Base-by-base conservation (phyloP, 176 grass and related monocot genomes). In the Aegilops sharonensis region DNA sequence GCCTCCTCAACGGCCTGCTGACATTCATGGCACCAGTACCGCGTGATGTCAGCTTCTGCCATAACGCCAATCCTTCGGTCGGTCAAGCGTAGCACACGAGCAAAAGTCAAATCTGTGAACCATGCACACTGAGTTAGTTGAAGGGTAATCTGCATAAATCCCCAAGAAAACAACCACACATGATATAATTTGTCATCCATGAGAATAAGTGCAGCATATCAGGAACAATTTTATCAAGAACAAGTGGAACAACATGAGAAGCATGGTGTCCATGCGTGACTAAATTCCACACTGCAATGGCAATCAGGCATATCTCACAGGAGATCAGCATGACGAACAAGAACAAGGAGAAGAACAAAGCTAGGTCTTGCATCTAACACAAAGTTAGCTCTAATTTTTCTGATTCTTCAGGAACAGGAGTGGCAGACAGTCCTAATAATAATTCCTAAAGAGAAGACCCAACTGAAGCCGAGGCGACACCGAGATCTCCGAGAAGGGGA, bases 11-110 rank as follows among this genome's bases (percentile, higher is more conserved):
- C 87, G 34, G 85, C 24, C 56, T 76, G 90, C 61, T 83, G 82
- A 75, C 97, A 99, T 37, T 14, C 84, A 92, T 99, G 72, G 90
- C 97, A 97, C 92, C 92, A 99, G 52, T 94, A 99, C 48, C 83
- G 92, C 85, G 89, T 78, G 57, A 21, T 61, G 36, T 76, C 67
- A 42, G 81, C 77, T 84, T 92, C 90, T 79, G 89, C 87, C 94
- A 97, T 94, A 84, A 20, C 77, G 20, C 54, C 39, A 73, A 60
- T 64, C 71, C 86, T 88, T 88, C 52, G 2, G 74, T 83, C 25
- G 68, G 63, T 84, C 83, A 77, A 77, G 61, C 18, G 66, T 9
- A 18, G 77, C 37, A 76, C 54, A 74, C n/a, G n/a, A 69, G 10
- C 71, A 56, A 67, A 84, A 71, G 14, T 27, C 21, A 65, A 84